Percentiles rank a stretch among this genome's conserved stretches.
These are phyloP conservation scores for Coniferiporia weirii DNA, from an alignment of 1,284 basidiomycete species.

Conservation along the genomic window DNA sequence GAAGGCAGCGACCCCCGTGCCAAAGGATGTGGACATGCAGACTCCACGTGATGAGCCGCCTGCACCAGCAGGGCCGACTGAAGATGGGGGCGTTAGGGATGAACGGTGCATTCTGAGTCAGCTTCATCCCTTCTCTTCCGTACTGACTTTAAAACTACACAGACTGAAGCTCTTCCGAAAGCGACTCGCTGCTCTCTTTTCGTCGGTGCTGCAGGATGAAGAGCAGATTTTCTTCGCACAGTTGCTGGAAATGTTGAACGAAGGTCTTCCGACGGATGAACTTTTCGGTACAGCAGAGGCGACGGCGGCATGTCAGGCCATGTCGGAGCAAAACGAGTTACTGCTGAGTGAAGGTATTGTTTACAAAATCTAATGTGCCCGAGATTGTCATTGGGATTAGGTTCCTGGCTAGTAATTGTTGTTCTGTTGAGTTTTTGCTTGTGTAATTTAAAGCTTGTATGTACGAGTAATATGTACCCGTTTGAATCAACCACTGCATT, in stretches of 20 bases:
- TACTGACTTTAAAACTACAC: constrained; percentile 8
- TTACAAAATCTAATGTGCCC: constrained; percentile 51
- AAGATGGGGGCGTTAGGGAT: constrained; percentile 41
- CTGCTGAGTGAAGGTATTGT: constrained; percentile 84
- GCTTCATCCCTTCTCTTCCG: constrained; percentile 4
- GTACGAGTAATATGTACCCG: constrained; percentile 2
- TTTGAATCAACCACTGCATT: no score
- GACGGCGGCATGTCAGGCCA: constrained; percentile 63
- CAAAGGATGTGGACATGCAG: constrained; percentile 37
- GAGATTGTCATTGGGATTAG: no score
- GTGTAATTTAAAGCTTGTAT: constrained; percentile 14
- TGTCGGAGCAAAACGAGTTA: constrained; percentile 82
- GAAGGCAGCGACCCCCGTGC: constrained; percentile 16
- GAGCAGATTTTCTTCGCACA: constrained; percentile 71
- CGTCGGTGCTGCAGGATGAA: constrained; percentile 63
- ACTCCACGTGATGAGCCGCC: constrained; percentile 47
- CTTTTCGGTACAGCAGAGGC: constrained; percentile 84
- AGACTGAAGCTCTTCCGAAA: constrained; percentile 77
- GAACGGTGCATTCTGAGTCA: constrained; percentile 45
- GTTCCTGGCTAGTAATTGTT: background rate
- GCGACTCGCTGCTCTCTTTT: constrained; percentile 67
- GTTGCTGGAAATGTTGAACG: constrained; percentile 76
- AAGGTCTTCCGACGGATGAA: constrained; percentile 60
- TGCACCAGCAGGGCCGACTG: constrained; percentile 29
- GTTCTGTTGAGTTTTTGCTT: constrained; percentile 16